A percentile compares a stretch with the other conserved stretches of the same genome.
Evolutionary conservation across 2,329 filamentous ascomycete species (phyloP).

Genomic region (Diaporthe caulivora): DNA sequence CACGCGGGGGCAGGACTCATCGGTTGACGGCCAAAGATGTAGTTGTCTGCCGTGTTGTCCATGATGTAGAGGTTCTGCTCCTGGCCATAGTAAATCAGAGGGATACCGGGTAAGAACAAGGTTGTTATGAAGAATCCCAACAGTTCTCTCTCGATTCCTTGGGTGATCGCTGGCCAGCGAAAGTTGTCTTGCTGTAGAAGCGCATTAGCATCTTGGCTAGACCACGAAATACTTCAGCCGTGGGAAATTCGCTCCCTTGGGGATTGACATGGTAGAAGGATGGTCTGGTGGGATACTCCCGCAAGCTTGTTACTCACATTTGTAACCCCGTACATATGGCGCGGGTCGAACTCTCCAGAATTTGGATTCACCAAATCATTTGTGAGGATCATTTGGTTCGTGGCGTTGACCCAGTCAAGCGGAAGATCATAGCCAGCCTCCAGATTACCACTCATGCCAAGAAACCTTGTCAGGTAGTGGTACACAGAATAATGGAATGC

Average conservation of each 20-base stretch:
- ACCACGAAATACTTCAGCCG: background rate
- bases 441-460: slow-evolving; percentile 70
- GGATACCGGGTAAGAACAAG: slow-evolving; percentile 70
- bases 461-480: slow-evolving; percentile 70
- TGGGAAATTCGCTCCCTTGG: background rate
- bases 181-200: slow-evolving; percentile 67
- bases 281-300: slow-evolving; percentile 46
- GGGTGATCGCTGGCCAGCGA: slow-evolving; percentile 69
- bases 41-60: slow-evolving; percentile 72
- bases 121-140: slow-evolving; percentile 70
- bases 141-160: slow-evolving; percentile 67
- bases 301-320: background rate
- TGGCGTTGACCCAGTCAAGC: slow-evolving; percentile 63
- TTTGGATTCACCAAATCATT: slow-evolving; percentile 70
- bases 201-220: background rate
- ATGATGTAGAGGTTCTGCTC: slow-evolving; percentile 73
- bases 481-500: slow-evolving; percentile 76
- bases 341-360: slow-evolving; percentile 70
- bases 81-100: slow-evolving; percentile 71
- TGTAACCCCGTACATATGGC: slow-evolving; percentile 67
- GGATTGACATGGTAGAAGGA: slow-evolving; percentile 40
- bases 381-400: slow-evolving; percentile 66
- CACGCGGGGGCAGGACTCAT: slow-evolving; percentile 72
- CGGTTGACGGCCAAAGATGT: slow-evolving; percentile 72
- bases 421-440: slow-evolving; percentile 66